A percentile compares a stretch with the other conserved stretches of the same genome.
Conservation (phyloP, 805 yeast species). For the Myxozyma neotropica region DNA sequence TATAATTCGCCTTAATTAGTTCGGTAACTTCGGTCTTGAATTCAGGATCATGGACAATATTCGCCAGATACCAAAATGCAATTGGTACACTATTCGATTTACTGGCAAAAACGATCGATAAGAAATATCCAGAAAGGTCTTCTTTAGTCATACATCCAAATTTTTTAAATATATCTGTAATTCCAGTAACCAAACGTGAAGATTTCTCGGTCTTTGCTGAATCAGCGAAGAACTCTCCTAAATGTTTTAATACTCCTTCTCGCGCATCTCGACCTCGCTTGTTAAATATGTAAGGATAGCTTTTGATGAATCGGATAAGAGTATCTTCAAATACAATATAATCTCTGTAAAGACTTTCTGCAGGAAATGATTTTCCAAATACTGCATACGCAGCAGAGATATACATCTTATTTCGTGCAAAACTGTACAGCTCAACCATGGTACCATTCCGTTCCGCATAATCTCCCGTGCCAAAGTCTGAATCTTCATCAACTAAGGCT, state of each 20-base stretch:
- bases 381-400: constrained; percentile 19
- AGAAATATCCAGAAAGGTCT: constrained; percentile 25
- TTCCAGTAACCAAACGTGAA: background rate
- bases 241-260: constrained; percentile 1
- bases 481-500: constrained; percentile 5
- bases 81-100: constrained; percentile 30
- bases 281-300: constrained; percentile 16
- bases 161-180: background rate
- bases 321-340: constrained; percentile 20
- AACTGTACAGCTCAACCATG: constrained; percentile 11
- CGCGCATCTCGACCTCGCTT: constrained; percentile 14
- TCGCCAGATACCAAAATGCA: constrained; percentile 27
- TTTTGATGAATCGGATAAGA: constrained; percentile 12
- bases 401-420: constrained; percentile 5
- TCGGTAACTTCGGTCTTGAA: background rate
- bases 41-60: constrained; percentile 8
- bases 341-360: constrained; percentile 10
- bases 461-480: constrained; percentile 2
- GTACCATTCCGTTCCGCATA: constrained; percentile 1
- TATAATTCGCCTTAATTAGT: constrained; percentile 9
- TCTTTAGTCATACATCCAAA: background rate
- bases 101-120: constrained; percentile 29
- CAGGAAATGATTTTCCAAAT: constrained; percentile 30
- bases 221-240: constrained; percentile 18
- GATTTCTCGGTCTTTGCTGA: background rate